phyloP scores from a whole-genome alignment of 1,139 yeast genomes.

The Scheffersomyces titani region DNA sequence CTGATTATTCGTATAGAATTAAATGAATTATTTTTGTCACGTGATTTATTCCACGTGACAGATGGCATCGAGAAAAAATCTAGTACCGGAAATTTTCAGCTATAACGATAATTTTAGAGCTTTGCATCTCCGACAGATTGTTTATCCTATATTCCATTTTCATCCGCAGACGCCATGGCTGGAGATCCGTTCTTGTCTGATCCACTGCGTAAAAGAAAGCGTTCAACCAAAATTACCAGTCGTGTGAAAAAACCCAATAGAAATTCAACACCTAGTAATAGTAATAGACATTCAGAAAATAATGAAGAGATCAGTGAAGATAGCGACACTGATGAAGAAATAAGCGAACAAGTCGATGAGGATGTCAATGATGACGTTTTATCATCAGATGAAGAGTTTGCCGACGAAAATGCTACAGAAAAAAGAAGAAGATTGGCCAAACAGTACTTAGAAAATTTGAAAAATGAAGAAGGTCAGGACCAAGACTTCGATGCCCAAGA shows the following conservation, averaged over 20 bases:
- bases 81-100: not conserved
- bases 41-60: not conserved
- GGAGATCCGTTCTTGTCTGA: slow-evolving; percentile 65
- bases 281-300: slow-evolving; percentile 5
- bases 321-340: slow-evolving; percentile 37
- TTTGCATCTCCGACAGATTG: not conserved
- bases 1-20: not conserved
- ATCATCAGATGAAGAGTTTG: slow-evolving; percentile 70
- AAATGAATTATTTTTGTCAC: not conserved
- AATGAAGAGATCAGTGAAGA: slow-evolving; percentile 47
- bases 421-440: slow-evolving; percentile 92
- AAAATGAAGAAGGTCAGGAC: slow-evolving; percentile 52
- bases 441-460: slow-evolving; percentile 82
- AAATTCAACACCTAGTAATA: slow-evolving; percentile 7
- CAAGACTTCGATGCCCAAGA: slow-evolving; percentile 90
- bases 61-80: slow-evolving; percentile 1
- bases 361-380: slow-evolving; percentile 38
- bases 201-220: slow-evolving; percentile 55
- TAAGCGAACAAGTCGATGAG: slow-evolving; percentile 24
- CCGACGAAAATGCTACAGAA: slow-evolving; percentile 83
- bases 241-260: slow-evolving; percentile 11
- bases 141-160: not conserved
- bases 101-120: not conserved
- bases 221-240: slow-evolving; percentile 27
- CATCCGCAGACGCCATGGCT: slow-evolving; percentile 32